Percentiles rank a stretch among this genome's conserved stretches.
phyloP scores from a whole-genome alignment of 2,329 filamentous ascomycete genomes.

The Biscogniauxia marginata region DNA sequence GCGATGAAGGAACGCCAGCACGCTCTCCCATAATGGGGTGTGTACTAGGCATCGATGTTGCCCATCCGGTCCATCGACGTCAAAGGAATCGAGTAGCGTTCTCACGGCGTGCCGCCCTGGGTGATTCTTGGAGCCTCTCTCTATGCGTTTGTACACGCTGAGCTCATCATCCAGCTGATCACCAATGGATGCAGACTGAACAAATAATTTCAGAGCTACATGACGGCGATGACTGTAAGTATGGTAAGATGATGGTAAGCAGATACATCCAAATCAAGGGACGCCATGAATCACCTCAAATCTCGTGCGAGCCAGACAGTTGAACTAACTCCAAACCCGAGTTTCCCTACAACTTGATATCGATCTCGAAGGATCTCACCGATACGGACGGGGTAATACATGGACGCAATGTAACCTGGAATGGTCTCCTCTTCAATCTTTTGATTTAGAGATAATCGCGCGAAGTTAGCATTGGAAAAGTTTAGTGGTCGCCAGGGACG shows the following conservation, averaged over 20 bases:
- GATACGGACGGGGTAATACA: slow-evolving; percentile 13
- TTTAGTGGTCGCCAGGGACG: no score
- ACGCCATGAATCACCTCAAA: slow-evolving; percentile 10
- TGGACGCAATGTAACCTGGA: slow-evolving; percentile 10
- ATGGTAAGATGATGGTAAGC: no score
- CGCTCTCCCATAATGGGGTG: slow-evolving; percentile 43
- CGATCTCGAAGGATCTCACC: slow-evolving; percentile 13
- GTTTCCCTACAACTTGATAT: slow-evolving; percentile 26
- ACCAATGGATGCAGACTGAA: slow-evolving; percentile 20
- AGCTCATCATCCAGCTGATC: slow-evolving; percentile 35
- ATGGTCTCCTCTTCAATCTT: slow-evolving; percentile 12
- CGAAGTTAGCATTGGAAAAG: slow-evolving; percentile 14
- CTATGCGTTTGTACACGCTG: slow-evolving; percentile 42
- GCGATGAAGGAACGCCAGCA: slow-evolving; percentile 37
- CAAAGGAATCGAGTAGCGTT: slow-evolving; percentile 37
- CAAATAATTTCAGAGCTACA: slow-evolving; percentile 36
- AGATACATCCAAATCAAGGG: no score
- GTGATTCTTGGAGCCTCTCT: slow-evolving; percentile 27
- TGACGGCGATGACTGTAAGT: slow-evolving; percentile 28
- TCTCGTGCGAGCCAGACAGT: slow-evolving; percentile 26
- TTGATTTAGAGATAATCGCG: slow-evolving; percentile 2
- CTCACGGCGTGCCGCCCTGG: slow-evolving; percentile 33
- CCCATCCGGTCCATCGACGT: slow-evolving; percentile 36
- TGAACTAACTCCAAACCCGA: slow-evolving; percentile 21
- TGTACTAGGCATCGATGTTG: slow-evolving; percentile 38